phyloP scores from a whole-genome alignment of 345 rosid genomes.

The Gynandropsis gynandra region DNA sequence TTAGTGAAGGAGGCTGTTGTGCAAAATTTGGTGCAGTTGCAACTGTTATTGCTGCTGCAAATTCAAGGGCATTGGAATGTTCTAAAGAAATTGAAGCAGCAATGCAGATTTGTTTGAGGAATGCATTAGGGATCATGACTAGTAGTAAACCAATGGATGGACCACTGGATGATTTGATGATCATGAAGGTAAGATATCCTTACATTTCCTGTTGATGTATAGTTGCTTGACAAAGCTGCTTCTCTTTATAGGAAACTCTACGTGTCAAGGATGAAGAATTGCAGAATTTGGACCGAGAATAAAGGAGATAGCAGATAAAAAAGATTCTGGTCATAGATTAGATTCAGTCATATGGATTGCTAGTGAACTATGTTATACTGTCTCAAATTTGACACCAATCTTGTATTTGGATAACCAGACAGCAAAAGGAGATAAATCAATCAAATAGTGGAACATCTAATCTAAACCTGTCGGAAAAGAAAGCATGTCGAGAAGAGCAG shows the following conservation, averaged over 20 bases:
- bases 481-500: conserved; percentile 55
- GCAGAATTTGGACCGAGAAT: conserved; percentile 78
- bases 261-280: conserved; percentile 93
- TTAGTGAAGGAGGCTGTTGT: conserved; percentile 91
- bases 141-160: conserved; percentile 55
- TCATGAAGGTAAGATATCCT: conserved; percentile 63
- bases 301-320: conserved; percentile 75
- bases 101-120: conserved; percentile 95
- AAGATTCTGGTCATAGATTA: no score
- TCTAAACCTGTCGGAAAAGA: conserved; percentile 58
- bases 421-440: conserved; percentile 73
- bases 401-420: conserved; percentile 36
- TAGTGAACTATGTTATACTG: no score
- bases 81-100: conserved; percentile 98
- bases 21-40: conserved; percentile 89
- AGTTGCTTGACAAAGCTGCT: conserved; percentile 4
- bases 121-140: conserved; percentile 60
- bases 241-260: conserved; percentile 73
- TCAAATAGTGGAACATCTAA: conserved; percentile 35
- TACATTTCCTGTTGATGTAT: conserved; percentile 6
- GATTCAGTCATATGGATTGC: no score
- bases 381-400: neutral
- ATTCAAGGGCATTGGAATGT: conserved; percentile 89
- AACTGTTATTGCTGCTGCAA: conserved; percentile 93
- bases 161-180: conserved; percentile 89